These are phyloP conservation scores for Ploettnerulaceae sp. DNA, from an alignment of 2,329 filamentous ascomycete genomes.

Conservation along the genomic window DNA sequence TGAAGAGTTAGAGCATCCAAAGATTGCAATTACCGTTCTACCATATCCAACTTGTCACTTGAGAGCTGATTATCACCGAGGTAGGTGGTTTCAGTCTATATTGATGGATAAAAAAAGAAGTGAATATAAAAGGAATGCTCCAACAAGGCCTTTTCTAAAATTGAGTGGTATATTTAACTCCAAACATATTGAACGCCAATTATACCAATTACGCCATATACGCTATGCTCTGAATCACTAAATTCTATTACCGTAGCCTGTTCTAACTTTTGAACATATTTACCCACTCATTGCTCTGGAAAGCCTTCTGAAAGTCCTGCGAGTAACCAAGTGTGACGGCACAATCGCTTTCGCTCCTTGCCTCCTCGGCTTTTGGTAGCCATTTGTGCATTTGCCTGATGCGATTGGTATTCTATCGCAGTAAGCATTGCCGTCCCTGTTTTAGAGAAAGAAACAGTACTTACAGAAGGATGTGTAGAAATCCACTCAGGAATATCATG, in stretches of 20 bases:
- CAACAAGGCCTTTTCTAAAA: too few species aligned
- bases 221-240: not conserved
- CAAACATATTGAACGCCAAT: not conserved
- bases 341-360: conserved; percentile 50
- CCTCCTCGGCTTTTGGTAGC: conserved; percentile 52
- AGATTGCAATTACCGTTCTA: too few species aligned
- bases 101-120: too few species aligned
- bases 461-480: conserved; percentile 69
- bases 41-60: too few species aligned
- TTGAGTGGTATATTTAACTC: not conserved
- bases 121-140: too few species aligned
- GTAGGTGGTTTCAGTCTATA: too few species aligned
- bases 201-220: not conserved
- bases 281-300: not conserved
- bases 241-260: not conserved
- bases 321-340: conserved; percentile 17
- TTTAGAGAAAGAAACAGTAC: conserved; percentile 28
- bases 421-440: not conserved
- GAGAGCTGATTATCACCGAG: too few species aligned
- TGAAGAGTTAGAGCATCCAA: too few species aligned
- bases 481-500: conserved; percentile 62
- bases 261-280: conserved; percentile 2
- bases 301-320: conserved; percentile 11
- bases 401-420: conserved; percentile 3
- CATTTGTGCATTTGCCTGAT: conserved; percentile 42